Evolutionary conservation across 1,284 basidiomycete genomes (phyloP).

Genomic region (Marasmius sp.): DNA sequence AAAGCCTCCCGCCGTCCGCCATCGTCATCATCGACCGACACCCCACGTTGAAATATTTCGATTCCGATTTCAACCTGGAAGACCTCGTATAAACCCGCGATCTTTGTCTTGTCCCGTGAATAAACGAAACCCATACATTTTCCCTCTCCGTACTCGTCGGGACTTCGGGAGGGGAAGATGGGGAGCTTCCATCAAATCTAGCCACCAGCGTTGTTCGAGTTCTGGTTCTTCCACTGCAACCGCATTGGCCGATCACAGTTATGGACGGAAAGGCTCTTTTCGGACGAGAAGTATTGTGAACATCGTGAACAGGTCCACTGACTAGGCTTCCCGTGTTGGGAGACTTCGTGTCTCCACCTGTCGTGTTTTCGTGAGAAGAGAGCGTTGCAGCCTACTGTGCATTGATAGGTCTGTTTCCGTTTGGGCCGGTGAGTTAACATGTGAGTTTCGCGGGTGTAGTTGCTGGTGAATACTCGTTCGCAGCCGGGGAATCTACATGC

Average conservation of each 20-base stretch:
- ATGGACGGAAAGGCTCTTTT: neutral
- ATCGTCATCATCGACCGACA: neutral
- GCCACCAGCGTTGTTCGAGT: neutral
- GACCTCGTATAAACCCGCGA: neutral
- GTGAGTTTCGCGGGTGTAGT: neutral
- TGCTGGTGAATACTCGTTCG: neutral
- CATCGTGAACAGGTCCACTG: slow-evolving; percentile 1
- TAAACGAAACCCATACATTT: neutral
- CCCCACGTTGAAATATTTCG: neutral
- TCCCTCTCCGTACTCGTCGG: neutral
- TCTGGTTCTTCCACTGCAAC: slow-evolving; percentile 1
- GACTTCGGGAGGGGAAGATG: neutral
- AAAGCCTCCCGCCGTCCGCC: neutral
- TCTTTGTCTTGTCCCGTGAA: too few relatives aligned
- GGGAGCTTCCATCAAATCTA: neutral
- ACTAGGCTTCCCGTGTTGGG: neutral
- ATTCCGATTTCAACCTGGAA: neutral
- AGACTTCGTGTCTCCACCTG: slow-evolving; percentile 1
- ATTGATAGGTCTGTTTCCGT: neutral
- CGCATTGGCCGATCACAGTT: neutral
- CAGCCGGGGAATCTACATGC: neutral
- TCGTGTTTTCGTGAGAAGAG: slow-evolving; percentile 3
- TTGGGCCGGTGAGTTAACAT: neutral
- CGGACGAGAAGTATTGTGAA: slow-evolving; percentile 1
- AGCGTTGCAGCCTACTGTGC: neutral